phyloP scores from a whole-genome alignment of 345 rosid genomes.

The Brassica incana region DNA sequence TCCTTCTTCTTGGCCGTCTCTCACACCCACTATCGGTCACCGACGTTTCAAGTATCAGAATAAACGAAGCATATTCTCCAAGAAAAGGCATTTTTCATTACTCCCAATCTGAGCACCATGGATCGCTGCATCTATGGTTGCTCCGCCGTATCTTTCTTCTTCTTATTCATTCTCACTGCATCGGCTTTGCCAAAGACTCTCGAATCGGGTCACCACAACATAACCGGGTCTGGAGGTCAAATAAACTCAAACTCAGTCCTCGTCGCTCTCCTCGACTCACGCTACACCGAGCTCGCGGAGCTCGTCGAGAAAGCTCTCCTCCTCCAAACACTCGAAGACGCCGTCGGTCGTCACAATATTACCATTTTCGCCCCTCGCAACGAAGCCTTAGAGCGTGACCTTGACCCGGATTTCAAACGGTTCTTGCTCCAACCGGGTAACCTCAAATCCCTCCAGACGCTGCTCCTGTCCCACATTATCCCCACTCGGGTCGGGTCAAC shows the following conservation, averaged over 20 bases:
- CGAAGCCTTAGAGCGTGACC: slow-evolving; percentile 71
- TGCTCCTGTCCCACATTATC: slow-evolving; percentile 61
- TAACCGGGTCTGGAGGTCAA: slow-evolving; percentile 44
- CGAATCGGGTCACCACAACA: slow-evolving; percentile 20
- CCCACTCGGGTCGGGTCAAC: slow-evolving; percentile 48
- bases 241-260: slow-evolving; percentile 80
- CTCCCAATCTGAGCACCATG: slow-evolving; percentile 38
- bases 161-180: neutral
- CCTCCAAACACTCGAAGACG: slow-evolving; percentile 65
- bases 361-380: slow-evolving; percentile 80
- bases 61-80: neutral
- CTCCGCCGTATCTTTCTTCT: slow-evolving; percentile 27
- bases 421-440: slow-evolving; percentile 85
- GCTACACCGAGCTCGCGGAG: slow-evolving; percentile 74
- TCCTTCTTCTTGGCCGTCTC: slow-evolving; percentile 15
- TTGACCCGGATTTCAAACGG: slow-evolving; percentile 75
- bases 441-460: slow-evolving; percentile 62
- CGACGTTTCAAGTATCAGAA: slow-evolving; percentile 19
- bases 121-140: slow-evolving; percentile 41
- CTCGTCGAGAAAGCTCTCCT: slow-evolving; percentile 76
- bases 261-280: slow-evolving; percentile 82
- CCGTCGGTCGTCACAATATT: slow-evolving; percentile 60
- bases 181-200: slow-evolving; percentile 35
- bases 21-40: slow-evolving; percentile 27
- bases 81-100: neutral